Base-by-base conservation (phyloP, 176 grass and related monocot genomes). In the Eleusine indica region DNA sequence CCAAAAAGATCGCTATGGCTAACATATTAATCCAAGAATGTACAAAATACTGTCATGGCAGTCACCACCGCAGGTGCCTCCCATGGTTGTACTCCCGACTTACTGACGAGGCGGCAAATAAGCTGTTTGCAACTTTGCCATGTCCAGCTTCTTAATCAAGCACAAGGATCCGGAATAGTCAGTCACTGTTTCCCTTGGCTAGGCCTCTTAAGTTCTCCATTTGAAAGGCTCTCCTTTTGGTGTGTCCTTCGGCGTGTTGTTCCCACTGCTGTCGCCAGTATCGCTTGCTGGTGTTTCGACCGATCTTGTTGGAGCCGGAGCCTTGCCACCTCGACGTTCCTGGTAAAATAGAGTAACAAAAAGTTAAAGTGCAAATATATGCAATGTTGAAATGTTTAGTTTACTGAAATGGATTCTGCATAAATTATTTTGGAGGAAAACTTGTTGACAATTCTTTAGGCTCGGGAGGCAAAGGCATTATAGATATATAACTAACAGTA, bases 251-350 rank as follows among this genome's bases (percentile, higher is more conserved):
- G 84, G 89, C 4, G 89, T 86, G 72, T 94, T 80, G 0, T 79
- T 91, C 46, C 85, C 89, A 13, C 91, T 94, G 15, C 82, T 88
- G 77, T 94, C 87, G 7, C 87, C 91, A 3, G 87, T 63, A 44
- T 97, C 94, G 0, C 73, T 74, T 40, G 43, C 2, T 1, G 91
- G 18, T 82, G 74, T 87, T 87, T 91, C 94, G 8, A 66, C 62
- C 4, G 76, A 78, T 86, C 53, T 91, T 58, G 41, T 70, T 86
- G 90, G 89, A 64, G 63, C 77, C n/a, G 91, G 91, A 84, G 79
- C 78, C 86, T 87, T 92, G 54, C 86, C 91, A 49, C 77, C 80
- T 32, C 91, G 88, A 30, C 89, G 88, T 17, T 97, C 94, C 94
- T 97, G 81, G 19, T 4, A 78, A 76, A 10, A 80, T 0, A 19